These are phyloP conservation scores for Emericellopsis atlantica DNA, from an alignment of 2,329 filamentous ascomycete genomes.

Conservation along the genomic window DNA sequence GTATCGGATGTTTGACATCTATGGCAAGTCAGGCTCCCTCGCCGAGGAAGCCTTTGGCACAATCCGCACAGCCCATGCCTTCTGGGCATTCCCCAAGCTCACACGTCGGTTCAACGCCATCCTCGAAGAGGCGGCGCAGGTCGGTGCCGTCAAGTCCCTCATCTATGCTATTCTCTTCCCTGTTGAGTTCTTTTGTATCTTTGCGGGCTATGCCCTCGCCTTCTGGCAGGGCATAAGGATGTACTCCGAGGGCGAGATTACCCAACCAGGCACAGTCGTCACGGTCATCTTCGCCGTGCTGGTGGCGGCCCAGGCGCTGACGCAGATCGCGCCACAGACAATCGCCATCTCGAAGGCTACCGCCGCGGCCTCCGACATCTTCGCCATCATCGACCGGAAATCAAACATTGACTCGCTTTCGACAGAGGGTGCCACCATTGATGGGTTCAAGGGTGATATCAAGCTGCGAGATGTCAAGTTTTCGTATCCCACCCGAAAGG, in stretches of 20 bases:
- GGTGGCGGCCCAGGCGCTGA: conserved; percentile 30
- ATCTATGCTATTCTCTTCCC: conserved; percentile 30
- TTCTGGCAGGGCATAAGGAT: conserved; percentile 40
- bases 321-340: conserved; percentile 31
- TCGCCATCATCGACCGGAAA: conserved; percentile 31
- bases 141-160: conserved; percentile 29
- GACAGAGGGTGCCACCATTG: conserved; percentile 15
- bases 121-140: conserved; percentile 22
- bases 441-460: conserved; percentile 27
- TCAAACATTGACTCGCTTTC: conserved; percentile 29
- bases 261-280: conserved; percentile 29
- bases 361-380: conserved; percentile 32
- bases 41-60: conserved; percentile 36
- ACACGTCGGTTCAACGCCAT: conserved; percentile 25
- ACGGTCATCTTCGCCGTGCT: conserved; percentile 35
- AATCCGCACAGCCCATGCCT: conserved; percentile 36
- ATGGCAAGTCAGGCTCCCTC: conserved; percentile 26
- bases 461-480: conserved; percentile 35
- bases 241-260: conserved; percentile 29
- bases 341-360: conserved; percentile 31
- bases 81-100: conserved; percentile 32
- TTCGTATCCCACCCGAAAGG: conserved; percentile 43
- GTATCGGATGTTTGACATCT: conserved; percentile 27
- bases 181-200: conserved; percentile 32
- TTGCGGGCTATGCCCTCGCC: conserved; percentile 31